Conservation (phyloP, 805 yeast species). For the Ogataea sp. region DNA sequence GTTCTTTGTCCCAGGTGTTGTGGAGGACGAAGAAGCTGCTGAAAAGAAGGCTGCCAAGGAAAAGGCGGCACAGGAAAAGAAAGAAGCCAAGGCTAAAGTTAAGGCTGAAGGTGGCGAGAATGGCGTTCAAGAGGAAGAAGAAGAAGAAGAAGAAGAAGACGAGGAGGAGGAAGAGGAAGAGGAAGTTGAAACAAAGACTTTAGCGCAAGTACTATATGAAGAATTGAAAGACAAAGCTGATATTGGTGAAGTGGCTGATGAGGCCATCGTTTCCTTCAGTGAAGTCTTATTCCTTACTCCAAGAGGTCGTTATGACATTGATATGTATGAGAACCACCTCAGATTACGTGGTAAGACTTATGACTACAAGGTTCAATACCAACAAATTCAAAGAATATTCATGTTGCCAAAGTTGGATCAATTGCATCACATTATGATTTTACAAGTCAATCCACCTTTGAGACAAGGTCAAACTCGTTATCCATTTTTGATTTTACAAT, state of each 20-base stretch:
- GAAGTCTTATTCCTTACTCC: slow-evolving; percentile 93
- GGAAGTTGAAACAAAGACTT: slow-evolving; percentile 44
- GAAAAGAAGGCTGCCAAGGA: slow-evolving; percentile 28
- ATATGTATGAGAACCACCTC: slow-evolving; percentile 79
- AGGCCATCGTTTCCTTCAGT: slow-evolving; percentile 86
- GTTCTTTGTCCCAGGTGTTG: slow-evolving; percentile 86
- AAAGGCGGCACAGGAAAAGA: slow-evolving; percentile 14
- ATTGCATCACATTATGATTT: slow-evolving; percentile 74
- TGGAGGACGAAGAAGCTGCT: slow-evolving; percentile 37
- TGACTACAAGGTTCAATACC: slow-evolving; percentile 89
- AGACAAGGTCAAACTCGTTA: slow-evolving; percentile 98
- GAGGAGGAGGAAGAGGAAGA: slow-evolving; percentile 19
- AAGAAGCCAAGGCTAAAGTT: slow-evolving; percentile 13
- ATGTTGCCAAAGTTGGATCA: slow-evolving; percentile 94
- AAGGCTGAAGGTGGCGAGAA: slow-evolving; percentile 8
- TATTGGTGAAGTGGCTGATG: slow-evolving; percentile 91
- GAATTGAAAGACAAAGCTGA: slow-evolving; percentile 88
- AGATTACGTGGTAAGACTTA: slow-evolving; percentile 95
- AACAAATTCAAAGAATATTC: slow-evolving; percentile 83
- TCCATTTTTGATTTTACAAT: slow-evolving; percentile 86
- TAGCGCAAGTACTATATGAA: slow-evolving; percentile 84
- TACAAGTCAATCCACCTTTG: slow-evolving; percentile 94
- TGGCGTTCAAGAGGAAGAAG: background rate
- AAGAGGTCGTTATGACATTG: slow-evolving; percentile 97
- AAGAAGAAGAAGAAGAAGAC: slow-evolving; percentile 5